A percentile compares a stretch with the other conserved stretches of the same genome.
Conservation (phyloP, 2,329 filamentous ascomycete species). For the Colletotrichum musae region DNA sequence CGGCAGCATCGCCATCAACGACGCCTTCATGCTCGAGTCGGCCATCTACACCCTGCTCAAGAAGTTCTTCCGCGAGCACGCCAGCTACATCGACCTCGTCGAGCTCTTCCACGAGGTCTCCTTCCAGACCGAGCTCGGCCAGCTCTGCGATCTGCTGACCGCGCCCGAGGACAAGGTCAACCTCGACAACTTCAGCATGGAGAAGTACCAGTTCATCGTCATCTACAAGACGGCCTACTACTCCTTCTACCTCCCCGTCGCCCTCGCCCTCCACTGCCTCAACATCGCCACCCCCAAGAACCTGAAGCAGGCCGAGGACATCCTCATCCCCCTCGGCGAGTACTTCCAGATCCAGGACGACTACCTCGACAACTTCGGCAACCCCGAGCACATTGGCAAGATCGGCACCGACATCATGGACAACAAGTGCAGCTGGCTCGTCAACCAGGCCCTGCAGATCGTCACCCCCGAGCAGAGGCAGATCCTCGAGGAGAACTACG, state of each 20-base stretch:
- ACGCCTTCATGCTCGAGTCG: constrained; percentile 94
- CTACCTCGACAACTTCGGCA: constrained; percentile 97
- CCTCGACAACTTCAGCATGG: constrained; percentile 93
- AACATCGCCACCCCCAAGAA: constrained; percentile 89
- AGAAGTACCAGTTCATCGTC: constrained; percentile 98
- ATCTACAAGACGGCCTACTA: constrained; percentile 99
- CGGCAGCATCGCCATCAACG: constrained; percentile 98
- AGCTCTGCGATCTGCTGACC: constrained; percentile 94
- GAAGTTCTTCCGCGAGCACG: constrained; percentile 92
- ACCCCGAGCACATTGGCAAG: constrained; percentile 94
- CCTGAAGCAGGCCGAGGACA: constrained; percentile 89
- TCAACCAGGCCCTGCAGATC: constrained; percentile 91
- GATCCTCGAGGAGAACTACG: constrained; percentile 93
- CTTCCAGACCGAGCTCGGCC: constrained; percentile 95
- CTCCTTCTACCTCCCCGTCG: constrained; percentile 98
- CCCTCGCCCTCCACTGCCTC: constrained; percentile 88
- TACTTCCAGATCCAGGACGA: constrained; percentile 99
- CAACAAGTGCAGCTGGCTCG: constrained; percentile 99
- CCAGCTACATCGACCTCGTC: constrained; percentile 89
- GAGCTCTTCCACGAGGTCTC: constrained; percentile 97
- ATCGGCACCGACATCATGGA: constrained; percentile 99
- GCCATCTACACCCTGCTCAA: constrained; percentile 92
- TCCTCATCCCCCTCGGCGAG: constrained; percentile 96
- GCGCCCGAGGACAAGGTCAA: constrained; percentile 95
- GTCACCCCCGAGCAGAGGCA: constrained; percentile 88